Conservation (phyloP, 495 filamentous ascomycete species). For the Aspergillus biplanus region DNA sequence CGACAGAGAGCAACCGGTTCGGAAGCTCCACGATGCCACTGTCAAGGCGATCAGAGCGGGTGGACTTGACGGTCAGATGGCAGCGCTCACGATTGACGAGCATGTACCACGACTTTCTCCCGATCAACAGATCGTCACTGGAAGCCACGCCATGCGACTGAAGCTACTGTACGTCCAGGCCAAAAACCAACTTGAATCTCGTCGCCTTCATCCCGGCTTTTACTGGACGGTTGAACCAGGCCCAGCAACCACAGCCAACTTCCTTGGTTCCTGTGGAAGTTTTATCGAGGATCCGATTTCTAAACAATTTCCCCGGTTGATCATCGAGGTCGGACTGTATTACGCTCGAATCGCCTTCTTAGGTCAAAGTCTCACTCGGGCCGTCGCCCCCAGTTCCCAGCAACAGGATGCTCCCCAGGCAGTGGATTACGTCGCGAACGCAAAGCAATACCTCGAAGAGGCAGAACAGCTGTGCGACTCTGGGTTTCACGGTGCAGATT, state of each 20-base stretch:
- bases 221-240: background rate
- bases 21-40: constrained; percentile 11
- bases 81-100: background rate
- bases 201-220: background rate
- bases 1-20: constrained; percentile 4
- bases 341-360: constrained; percentile 4
- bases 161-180: background rate
- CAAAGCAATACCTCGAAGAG: background rate
- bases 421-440: background rate
- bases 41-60: background rate
- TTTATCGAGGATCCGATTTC: background rate
- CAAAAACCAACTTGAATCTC: background rate
- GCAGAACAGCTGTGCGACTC: background rate
- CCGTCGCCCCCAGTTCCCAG: background rate
- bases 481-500: background rate
- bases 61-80: background rate
- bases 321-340: constrained; percentile 6
- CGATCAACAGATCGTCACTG: constrained; percentile 5
- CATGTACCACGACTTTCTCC: background rate
- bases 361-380: background rate
- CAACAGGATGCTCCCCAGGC: background rate
- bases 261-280: background rate
- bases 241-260: background rate
- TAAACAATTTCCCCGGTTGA: background rate
- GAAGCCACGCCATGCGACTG: background rate